phyloP scores from a whole-genome alignment of 2,329 filamentous ascomycete species.

The Cordyceps fumosorosea region DNA sequence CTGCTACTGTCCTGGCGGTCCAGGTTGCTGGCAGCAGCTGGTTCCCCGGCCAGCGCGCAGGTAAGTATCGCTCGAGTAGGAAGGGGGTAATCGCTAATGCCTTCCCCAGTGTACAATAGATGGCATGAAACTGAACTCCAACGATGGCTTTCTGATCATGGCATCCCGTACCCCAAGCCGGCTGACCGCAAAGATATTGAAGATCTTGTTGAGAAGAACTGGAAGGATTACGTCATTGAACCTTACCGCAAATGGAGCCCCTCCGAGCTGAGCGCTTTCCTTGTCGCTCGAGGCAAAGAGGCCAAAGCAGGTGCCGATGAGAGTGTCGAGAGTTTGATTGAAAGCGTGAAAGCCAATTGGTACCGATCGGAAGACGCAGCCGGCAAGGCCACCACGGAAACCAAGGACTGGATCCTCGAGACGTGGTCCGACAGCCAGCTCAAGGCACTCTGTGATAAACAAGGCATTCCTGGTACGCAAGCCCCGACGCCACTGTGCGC shows the following conservation, averaged over 20 bases:
- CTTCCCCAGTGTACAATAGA: constrained; percentile 86
- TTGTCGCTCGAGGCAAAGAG: constrained; percentile 65
- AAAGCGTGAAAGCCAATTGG: constrained; percentile 67
- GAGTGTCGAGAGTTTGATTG: constrained; percentile 61
- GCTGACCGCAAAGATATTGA: constrained; percentile 94
- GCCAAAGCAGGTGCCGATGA: constrained; percentile 59
- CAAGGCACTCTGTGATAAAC: constrained; percentile 85
- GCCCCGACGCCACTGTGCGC: background rate
- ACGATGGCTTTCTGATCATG: constrained; percentile 89
- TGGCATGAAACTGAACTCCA: constrained; percentile 98
- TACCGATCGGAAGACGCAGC: constrained; percentile 73
- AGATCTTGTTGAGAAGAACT: constrained; percentile 80
- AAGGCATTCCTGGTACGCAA: constrained; percentile 63
- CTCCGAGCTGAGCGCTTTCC: constrained; percentile 59
- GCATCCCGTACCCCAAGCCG: constrained; percentile 82
- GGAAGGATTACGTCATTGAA: constrained; percentile 68
- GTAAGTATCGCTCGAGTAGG: constrained; percentile 46
- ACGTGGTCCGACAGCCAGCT: constrained; percentile 92
- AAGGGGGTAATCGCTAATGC: background rate
- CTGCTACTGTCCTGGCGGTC: constrained; percentile 61
- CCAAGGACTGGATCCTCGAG: constrained; percentile 91
- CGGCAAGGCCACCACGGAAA: constrained; percentile 61
- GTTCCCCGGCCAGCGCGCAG: constrained; percentile 68
- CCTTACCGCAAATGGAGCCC: constrained; percentile 75
- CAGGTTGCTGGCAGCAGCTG: constrained; percentile 68